These are phyloP conservation scores for Candida frijolesensis DNA, from an alignment of 1,139 yeast species.

Conservation along the genomic window DNA sequence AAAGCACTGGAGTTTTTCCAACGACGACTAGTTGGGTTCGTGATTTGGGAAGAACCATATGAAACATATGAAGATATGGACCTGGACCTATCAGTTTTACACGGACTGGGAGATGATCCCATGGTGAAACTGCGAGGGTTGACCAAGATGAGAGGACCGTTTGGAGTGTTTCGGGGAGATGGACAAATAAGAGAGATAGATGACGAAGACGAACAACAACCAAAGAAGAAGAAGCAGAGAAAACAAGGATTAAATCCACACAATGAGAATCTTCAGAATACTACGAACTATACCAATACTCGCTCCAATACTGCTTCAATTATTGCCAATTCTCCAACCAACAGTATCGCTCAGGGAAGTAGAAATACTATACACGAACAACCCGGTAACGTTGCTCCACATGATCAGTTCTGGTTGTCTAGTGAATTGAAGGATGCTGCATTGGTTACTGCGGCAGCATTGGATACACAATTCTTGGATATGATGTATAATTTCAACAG, in stretches of 20 bases:
- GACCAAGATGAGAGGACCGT: slow-evolving; percentile 73
- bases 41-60: slow-evolving; percentile 64
- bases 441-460: slow-evolving; percentile 69
- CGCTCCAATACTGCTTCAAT: neutral
- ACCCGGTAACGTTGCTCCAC: slow-evolving; percentile 20
- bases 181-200: slow-evolving; percentile 10
- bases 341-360: neutral
- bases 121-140: slow-evolving; percentile 39
- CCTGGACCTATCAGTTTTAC: slow-evolving; percentile 62
- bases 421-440: slow-evolving; percentile 74
- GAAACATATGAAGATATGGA: slow-evolving; percentile 84
- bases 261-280: neutral
- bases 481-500: slow-evolving; percentile 37
- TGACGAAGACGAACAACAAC: slow-evolving; percentile 3
- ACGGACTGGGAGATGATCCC: slow-evolving; percentile 48
- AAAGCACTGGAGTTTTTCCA: slow-evolving; percentile 50
- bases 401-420: slow-evolving; percentile 62
- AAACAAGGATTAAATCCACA: neutral
- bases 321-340: neutral
- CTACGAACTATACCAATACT: neutral
- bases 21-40: slow-evolving; percentile 77
- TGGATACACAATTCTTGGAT: slow-evolving; percentile 60
- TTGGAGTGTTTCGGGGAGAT: slow-evolving; percentile 64
- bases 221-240: neutral
- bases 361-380: slow-evolving; percentile 2